These are phyloP conservation scores for Pyrus betulifolia DNA, from an alignment of 306 rosid species.

Conservation along the genomic window DNA sequence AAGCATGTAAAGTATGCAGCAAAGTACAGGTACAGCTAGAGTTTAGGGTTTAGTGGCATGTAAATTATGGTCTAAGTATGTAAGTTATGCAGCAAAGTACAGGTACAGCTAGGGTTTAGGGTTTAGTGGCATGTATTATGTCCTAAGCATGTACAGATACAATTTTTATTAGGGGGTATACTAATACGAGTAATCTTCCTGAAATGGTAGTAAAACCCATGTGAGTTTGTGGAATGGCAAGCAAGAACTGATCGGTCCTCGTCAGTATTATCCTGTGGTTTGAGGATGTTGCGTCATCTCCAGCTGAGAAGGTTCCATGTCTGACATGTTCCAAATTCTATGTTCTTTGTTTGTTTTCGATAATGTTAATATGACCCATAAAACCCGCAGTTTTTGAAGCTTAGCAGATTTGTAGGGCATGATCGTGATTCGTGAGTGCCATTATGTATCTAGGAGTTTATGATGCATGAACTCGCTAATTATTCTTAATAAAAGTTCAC, in stretches of 20 bases:
- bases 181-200: background rate
- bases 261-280: background rate
- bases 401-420: background rate
- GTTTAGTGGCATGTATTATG: background rate
- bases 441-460: background rate
- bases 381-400: background rate
- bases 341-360: background rate
- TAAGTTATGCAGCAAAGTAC: background rate
- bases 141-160: background rate
- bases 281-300: conserved; percentile 3
- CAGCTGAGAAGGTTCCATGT: conserved; percentile 1
- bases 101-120: background rate
- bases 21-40: background rate
- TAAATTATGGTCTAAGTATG: background rate
- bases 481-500: background rate
- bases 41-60: background rate
- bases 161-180: background rate
- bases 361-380: background rate
- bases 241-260: background rate
- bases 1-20: background rate
- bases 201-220: background rate
- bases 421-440: background rate
- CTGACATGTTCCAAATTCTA: background rate
- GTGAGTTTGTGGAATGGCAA: background rate
- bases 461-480: background rate